Percentiles rank a stretch among this genome's conserved stretches.
phyloP scores from a whole-genome alignment of 2,329 filamentous ascomycete genomes.

The Cordyceps pruinosa region DNA sequence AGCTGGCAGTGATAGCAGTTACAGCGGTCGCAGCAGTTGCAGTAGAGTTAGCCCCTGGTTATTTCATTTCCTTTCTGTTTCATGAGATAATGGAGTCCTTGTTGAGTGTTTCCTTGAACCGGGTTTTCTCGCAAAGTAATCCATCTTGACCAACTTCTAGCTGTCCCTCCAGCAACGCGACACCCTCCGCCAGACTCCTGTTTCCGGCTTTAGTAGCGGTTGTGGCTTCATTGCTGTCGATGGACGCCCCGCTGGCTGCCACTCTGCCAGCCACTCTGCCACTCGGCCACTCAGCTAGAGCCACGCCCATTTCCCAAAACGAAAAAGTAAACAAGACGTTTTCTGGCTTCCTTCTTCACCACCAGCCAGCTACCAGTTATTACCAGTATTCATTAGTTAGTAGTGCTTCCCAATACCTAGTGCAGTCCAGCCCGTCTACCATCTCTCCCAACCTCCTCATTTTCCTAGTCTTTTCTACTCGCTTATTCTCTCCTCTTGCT shows the following conservation, averaged over 20 bases:
- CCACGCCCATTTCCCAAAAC: constrained; percentile 12
- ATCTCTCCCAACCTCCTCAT: background rate
- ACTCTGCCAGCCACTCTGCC: too few relatives aligned
- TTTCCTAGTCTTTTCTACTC: background rate
- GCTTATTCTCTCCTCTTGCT: background rate
- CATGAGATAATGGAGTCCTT: background rate
- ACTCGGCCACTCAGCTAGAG: too few relatives aligned
- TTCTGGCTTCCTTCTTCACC: background rate
- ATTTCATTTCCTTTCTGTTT: background rate
- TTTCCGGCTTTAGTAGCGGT: background rate
- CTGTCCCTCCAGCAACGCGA: background rate
- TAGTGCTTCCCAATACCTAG: too few relatives aligned
- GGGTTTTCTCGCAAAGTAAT: background rate
- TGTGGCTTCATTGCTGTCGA: background rate
- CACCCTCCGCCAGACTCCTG: background rate
- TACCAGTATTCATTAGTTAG: too few relatives aligned
- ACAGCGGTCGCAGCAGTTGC: too few relatives aligned
- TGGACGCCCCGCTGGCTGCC: too few relatives aligned
- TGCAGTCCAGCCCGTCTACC: too few relatives aligned
- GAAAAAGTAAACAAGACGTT: constrained; percentile 9
- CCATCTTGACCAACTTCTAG: background rate
- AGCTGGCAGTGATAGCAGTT: background rate
- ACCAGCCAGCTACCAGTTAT: background rate
- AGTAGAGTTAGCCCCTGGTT: too few relatives aligned
- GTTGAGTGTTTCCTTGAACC: too few relatives aligned